phyloP scores from a whole-genome alignment of 129 eudicot genomes.

The Apium graveolens region DNA sequence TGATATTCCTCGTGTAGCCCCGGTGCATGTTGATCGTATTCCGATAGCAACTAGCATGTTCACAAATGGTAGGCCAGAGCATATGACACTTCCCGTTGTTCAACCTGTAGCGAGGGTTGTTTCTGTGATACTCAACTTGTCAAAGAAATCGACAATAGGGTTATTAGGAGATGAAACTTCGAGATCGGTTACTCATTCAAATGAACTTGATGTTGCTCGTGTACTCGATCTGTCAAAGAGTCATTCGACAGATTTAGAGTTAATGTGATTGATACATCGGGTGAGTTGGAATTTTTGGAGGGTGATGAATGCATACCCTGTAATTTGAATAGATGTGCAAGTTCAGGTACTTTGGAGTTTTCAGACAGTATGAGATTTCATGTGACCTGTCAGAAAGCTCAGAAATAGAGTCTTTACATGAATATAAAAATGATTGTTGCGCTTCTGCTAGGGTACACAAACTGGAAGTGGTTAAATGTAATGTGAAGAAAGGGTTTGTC shows the following conservation, averaged over 20 bases:
- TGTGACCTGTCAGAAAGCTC: slow-evolving; percentile 51
- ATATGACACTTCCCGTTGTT: slow-evolving; percentile 53
- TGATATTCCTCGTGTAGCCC: slow-evolving; percentile 54
- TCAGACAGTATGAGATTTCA: slow-evolving; percentile 48
- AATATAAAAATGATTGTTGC: slow-evolving; percentile 14
- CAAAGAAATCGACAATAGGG: slow-evolving; percentile 11
- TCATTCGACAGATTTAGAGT: slow-evolving; percentile 2
- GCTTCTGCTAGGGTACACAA: slow-evolving; percentile 4
- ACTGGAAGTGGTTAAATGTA: slow-evolving; percentile 23
- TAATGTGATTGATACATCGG: not conserved
- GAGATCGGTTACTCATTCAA: slow-evolving; percentile 8
- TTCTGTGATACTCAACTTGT: slow-evolving; percentile 8
- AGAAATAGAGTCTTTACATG: slow-evolving; percentile 29
- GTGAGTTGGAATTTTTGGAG: not conserved
- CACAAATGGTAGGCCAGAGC: slow-evolving; percentile 19
- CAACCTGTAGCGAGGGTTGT: slow-evolving; percentile 43
- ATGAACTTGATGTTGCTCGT: slow-evolving; percentile 9
- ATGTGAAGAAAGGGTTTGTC: slow-evolving; percentile 51
- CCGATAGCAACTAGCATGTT: slow-evolving; percentile 49
- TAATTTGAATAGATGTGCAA: slow-evolving; percentile 26
- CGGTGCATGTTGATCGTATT: slow-evolving; percentile 49
- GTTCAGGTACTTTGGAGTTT: slow-evolving; percentile 55
- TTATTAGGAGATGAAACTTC: not conserved
- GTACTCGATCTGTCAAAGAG: not conserved
- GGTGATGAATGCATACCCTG: slow-evolving; percentile 9